phyloP scores from a whole-genome alignment of 768 basidiomycete species.

The Leccinellum albellum region DNA sequence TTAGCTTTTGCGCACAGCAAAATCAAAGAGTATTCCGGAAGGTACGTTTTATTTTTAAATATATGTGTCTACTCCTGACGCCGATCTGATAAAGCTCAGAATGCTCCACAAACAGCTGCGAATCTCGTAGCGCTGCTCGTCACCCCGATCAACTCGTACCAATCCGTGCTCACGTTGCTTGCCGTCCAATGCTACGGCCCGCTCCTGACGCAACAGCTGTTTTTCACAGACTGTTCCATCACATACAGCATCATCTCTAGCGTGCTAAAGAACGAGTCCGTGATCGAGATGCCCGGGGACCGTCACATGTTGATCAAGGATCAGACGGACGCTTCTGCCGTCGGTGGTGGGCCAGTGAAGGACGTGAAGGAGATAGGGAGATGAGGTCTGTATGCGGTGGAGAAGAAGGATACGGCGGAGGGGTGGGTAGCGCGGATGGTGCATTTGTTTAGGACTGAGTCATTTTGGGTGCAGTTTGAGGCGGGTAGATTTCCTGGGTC shows the following conservation, averaged over 20 bases:
- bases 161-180: slow-evolving; percentile 96
- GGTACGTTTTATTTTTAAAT: slow-evolving; percentile 42
- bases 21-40: slow-evolving; percentile 78
- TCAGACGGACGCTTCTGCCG: slow-evolving; percentile 42
- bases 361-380: slow-evolving; percentile 44
- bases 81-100: slow-evolving; percentile 59
- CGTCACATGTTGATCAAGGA: slow-evolving; percentile 93
- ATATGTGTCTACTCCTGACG: slow-evolving; percentile 32
- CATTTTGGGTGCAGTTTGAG: slow-evolving; percentile 85
- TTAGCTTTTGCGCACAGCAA: slow-evolving; percentile 72
- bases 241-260: slow-evolving; percentile 93
- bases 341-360: no score
- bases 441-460: slow-evolving; percentile 88
- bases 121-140: slow-evolving; percentile 39
- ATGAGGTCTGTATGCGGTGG: slow-evolving; percentile 48
- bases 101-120: slow-evolving; percentile 78
- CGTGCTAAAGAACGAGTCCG: slow-evolving; percentile 92
- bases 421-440: slow-evolving; percentile 99
- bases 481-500: slow-evolving; percentile 32
- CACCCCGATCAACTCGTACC: slow-evolving; percentile 96
- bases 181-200: slow-evolving; percentile 88
- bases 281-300: slow-evolving; percentile 91
- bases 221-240: slow-evolving; percentile 85
- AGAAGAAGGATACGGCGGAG: slow-evolving; percentile 82
- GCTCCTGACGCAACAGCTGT: slow-evolving; percentile 83